Base-by-base conservation (phyloP, 345 rosid species). In the Aethionema arabicum region DNA sequence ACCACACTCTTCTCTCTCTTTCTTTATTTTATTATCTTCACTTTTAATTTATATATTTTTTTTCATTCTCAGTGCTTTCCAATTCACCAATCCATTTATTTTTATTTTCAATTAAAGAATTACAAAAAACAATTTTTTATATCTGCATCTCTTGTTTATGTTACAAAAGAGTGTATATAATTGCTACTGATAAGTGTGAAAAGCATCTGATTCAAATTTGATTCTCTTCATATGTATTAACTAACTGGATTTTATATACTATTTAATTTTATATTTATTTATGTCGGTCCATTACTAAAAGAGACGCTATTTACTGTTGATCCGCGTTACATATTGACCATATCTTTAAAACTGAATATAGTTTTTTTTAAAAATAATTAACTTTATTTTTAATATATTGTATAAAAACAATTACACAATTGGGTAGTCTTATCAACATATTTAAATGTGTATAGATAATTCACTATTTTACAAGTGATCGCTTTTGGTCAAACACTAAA, bases 1-100 rank as follows among this genome's bases (percentile, higher is more conserved):
- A 70, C 74, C 69, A 70, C 74, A 63, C 59, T 70, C 69, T n/a
- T 56, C 30, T 8, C 30, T 8, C 46, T 56, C 64, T 63, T 70
- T 68, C 67, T 68, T 60, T 68, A 43, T 61, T 44, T 30, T 61
- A 45, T 53, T 59, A 45, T 60, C 67, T 14, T 16, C 36, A 30
- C 67, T 69, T 61, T 68, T 55, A 31, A 61, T 44, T 52, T 31
- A 44, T 68, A 44, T 45, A 29, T 60, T 55, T 60, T 30, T 21
- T 15, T 1, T 27, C 32, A 42, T 33, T 30, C 59, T 57, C 27
- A 36, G 65, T 63, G 69, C 74, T 57, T 29, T 63, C 74, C 74
- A 63, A 45, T 63, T 70, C 74, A 70, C 11, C 60, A 70, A 50
- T 70, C 65, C 69, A 70, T 43, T 54, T 35, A 41, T 35, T 42